Evolutionary conservation across 192 early-diverging fungal genomes (phyloP), one percentile per base, ranked within the genome.

Genomic region (Thamnidium elegans): DNA sequence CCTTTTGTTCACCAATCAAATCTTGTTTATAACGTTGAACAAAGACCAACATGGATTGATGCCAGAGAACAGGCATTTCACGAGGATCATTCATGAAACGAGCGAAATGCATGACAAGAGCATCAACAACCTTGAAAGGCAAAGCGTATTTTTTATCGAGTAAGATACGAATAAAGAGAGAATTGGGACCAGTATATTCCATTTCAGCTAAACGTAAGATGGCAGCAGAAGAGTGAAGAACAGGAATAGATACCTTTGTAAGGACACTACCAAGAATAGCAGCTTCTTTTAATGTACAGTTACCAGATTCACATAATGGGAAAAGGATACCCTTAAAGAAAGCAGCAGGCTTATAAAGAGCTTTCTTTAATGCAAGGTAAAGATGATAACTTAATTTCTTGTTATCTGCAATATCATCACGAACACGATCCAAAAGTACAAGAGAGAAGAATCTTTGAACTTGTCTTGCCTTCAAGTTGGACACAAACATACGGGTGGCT

Each of bases 81-180:
- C 90, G 76, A 51, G 81, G 67, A 67, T 94, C 92, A 55, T 82
- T 87, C 79, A 89, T 88, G 84, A 99, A 97, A 46, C 91, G 81
- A 66, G 91, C 68, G 79, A 96, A 98, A 78, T 99, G 97, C 76
- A 91, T 89, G n/a, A 99, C 97, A 34, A 99, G 71, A 23, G 90
- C 87, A 70, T 98, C 95, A 15, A 99, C 88, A 20, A 97, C 95
- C 79, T 95, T 95, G 87, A 87, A 99, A 1, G 95, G 97, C 68
- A 98, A 78, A 1, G 97, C 95, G 62, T 97, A 98, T 77, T 99
- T 99, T 69, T 98, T 99, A 77, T 99, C 97, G 17, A 99, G 82
- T 52, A 99, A 78, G 52, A 99, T 83, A 55, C 95, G 93, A 62
- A 99, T 94, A 72, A 99, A 99, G 67, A 97, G 77, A 50, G 84